Conservation (phyloP, 306 rosid genomes). For the Trichosanthes cucumerina region DNA sequence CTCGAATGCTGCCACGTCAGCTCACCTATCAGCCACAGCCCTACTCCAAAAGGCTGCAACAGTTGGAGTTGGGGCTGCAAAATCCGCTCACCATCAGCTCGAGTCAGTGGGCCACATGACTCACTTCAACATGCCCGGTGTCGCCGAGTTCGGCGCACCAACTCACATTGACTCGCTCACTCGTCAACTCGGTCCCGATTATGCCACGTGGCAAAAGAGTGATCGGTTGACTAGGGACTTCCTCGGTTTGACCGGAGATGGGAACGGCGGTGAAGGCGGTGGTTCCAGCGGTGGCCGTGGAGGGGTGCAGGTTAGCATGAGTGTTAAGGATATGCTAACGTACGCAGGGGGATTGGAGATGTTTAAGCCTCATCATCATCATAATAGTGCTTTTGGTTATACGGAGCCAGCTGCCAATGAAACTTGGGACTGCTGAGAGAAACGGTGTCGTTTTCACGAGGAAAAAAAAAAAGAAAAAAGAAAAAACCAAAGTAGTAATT, state of each 20-base stretch:
- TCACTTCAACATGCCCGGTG: constrained; percentile 5
- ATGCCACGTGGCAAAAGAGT: constrained; percentile 35
- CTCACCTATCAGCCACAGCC: constrained; percentile 85
- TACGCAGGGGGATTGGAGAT: constrained; percentile 44
- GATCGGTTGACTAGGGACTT: constrained; percentile 74
- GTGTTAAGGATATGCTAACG: constrained; percentile 46
- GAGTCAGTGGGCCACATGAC: constrained; percentile 31
- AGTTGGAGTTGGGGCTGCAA: constrained; percentile 30
- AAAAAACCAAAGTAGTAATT: not conserved
- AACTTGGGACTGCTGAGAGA: constrained; percentile 3
- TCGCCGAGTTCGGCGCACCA: constrained; percentile 25
- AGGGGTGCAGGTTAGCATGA: constrained; percentile 28
- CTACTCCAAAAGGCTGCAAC: constrained; percentile 88
- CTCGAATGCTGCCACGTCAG: constrained; percentile 32
- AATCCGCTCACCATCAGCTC: constrained; percentile 13
- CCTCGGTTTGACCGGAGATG: constrained; percentile 54
- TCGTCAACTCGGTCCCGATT: constrained; percentile 13
- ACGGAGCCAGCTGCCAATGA: constrained; percentile 39
- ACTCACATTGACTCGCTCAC: constrained; percentile 26
- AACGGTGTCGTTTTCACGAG: not conserved
- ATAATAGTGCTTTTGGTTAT: constrained; percentile 41
- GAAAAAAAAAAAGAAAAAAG: not conserved
- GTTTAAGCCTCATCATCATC: constrained; percentile 21
- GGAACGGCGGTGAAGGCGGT: not conserved
- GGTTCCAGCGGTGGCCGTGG: constrained; percentile 9